Evolutionary conservation across 805 yeast species (phyloP), one percentile per base, ranked within the genome.

Genomic region (Ogataea zsoltii): DNA sequence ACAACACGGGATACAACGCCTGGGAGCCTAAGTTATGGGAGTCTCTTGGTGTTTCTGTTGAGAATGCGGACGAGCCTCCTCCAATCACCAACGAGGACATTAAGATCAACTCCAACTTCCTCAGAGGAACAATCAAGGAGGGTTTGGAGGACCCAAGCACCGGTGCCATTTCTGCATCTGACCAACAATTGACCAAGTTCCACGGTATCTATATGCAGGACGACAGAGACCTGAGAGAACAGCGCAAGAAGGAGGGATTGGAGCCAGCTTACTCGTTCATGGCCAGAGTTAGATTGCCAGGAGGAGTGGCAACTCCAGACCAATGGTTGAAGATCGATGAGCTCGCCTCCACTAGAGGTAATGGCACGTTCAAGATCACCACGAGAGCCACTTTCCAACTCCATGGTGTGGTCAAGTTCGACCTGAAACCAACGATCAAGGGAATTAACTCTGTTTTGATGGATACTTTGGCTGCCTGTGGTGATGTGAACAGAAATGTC

Each of bases 171-270:
- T 78, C 85, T 53, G 94, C 97, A 12, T 79, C 80, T 46, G 97
- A 90, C 68, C 96, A 90, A 70, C 97, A 91, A 69, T 69, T 92
- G 66, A 90, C 97, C 55, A 92, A 92, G 70, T 92, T 92, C 80
- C 98, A 92, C 68, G 98, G 98, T 70, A 89, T 90, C 56, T 92
- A 92, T 67, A 89, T 92, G 96, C 98, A 92, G 72, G 98, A 92
- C 67, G 98, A 92, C 66, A 88, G 98, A 73, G 98, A 92, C 68
- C 75, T 92, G 48, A 80, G 98, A 67, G 98, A 92, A 45, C 85
- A 87, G 57, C 83, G 97, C 63, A 92, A 91, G 70, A 80, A 88
- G 38, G 88, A 87, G 63, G 97, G 98, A 35, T 67, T 88, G 52
- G 98, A 92, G 70, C 98, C 98, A 14, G 96, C 95, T 41, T 92